Evolutionary conservation across 2,329 filamentous ascomycete genomes (phyloP), one percentile per base, ranked within the genome.

Genomic region (Thielaviopsis ethacetica): DNA sequence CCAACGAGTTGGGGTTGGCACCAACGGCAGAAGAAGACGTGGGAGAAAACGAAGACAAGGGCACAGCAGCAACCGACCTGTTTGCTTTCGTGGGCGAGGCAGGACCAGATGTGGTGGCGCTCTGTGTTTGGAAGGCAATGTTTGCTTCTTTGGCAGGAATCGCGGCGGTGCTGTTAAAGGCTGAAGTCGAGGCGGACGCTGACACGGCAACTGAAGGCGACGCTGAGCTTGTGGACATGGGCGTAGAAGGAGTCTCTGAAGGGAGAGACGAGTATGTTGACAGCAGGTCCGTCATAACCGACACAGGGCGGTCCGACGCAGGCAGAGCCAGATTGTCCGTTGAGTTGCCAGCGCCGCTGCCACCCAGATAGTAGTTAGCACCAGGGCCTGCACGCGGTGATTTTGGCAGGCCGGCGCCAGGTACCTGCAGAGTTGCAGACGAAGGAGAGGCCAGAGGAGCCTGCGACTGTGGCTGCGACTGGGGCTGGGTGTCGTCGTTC

Each of bases 231-330:
- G 26, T 24, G 24, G 56, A 59, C 5, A 53, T 54, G 47, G 49
- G 54, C 55, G 59, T 64, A 24, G 47, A 63, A 59, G 62, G 64
- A 51, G 61, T 64, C 61, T 62, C 64, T 62, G 62, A 63, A 51
- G 58, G 65, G 63, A 63, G 64, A 63, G 63, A 63, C 64, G 65
- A 62, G 61, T 63, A 62, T 56, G 63, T 63, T 38, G 63, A 63
- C 19, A 66, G 65, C 6, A 61, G 53, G 38, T 61, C 59, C 17
- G 59, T 56, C 59, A 61, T 61, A 1, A 61, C 38, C 19, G 59
- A 61, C 17, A 61, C 21, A 22, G 59, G 59, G 4, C 59, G 59
- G 19, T 61, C 59, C 7, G 24, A 64, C 57, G 51, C 66, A 64
- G 27, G 63, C 63, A 59, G 65, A 59, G 61, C 51, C 62, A 55